Percentiles rank a stretch among this genome's conserved stretches.
phyloP scores from a whole-genome alignment of 202 grass and related monocot genomes.

The Miscanthus sacchariflorus region DNA sequence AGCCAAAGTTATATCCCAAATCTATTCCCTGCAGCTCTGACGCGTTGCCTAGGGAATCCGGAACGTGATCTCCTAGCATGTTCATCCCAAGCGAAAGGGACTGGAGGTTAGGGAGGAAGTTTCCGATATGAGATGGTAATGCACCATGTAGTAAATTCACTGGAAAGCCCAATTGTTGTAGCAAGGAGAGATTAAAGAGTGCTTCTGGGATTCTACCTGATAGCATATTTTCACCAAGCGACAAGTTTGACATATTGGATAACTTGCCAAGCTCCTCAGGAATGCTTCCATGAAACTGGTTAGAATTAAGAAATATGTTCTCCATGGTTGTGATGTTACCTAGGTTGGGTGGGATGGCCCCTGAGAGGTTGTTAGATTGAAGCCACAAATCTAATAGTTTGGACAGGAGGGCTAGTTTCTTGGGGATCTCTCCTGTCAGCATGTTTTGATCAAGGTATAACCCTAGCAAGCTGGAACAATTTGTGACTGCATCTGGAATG shows the following conservation, averaged over 20 bases:
- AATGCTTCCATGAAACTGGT: background rate
- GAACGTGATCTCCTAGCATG: background rate
- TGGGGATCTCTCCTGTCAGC: background rate
- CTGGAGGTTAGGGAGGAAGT: background rate
- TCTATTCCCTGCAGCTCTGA: background rate
- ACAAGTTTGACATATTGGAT: background rate
- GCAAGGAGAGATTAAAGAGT: background rate
- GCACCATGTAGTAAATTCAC: background rate
- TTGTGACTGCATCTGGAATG: constrained; percentile 19
- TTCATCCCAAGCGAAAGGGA: background rate
- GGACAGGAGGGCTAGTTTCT: background rate
- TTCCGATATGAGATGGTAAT: background rate
- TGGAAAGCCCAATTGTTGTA: background rate
- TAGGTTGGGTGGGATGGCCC: background rate
- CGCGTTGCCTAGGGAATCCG: background rate
- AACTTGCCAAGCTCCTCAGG: background rate
- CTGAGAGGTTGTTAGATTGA: background rate
- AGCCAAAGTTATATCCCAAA: background rate
- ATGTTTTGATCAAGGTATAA: constrained; percentile 1
- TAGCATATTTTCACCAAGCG: background rate
- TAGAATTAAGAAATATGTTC: background rate
- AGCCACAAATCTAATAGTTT: background rate
- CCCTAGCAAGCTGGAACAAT: constrained; percentile 9
- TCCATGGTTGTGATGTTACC: background rate
- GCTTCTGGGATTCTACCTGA: constrained; percentile 14